Conservation (phyloP, 352 stramenopile genomes). For the Globisporangium carolinianum region DNA sequence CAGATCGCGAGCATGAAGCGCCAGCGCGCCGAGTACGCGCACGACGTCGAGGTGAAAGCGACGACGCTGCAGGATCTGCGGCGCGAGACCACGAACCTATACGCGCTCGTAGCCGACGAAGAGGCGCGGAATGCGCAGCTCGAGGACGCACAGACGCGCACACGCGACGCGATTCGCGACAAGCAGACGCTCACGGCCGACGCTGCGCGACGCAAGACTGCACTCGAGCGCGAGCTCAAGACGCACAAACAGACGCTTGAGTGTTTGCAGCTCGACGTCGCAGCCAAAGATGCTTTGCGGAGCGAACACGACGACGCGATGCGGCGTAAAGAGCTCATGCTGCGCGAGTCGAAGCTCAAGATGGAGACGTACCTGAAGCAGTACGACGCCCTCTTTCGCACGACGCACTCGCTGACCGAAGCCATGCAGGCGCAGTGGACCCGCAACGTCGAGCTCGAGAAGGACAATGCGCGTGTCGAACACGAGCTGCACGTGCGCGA, state of each 20-base stretch:
- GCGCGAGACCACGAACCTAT: conserved; percentile 61
- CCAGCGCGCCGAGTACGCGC: conserved; percentile 55
- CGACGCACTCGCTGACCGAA: conserved; percentile 66
- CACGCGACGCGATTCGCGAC: conserved; percentile 40
- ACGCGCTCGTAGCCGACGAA: conserved; percentile 49
- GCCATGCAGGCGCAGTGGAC: conserved; percentile 80
- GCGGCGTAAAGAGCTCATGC: conserved; percentile 56
- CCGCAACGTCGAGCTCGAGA: conserved; percentile 77
- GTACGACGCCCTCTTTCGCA: conserved; percentile 80
- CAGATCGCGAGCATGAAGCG: conserved; percentile 66
- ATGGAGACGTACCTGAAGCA: conserved; percentile 88
- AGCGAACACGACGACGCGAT: conserved; percentile 57
- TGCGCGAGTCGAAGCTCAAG: conserved; percentile 78
- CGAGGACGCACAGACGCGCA: conserved; percentile 40
- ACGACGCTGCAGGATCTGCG: conserved; percentile 60
- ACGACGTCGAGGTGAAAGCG: conserved; percentile 65
- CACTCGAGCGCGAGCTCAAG: conserved; percentile 69
- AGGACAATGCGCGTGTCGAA: conserved; percentile 61
- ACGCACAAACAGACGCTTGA: conserved; percentile 61
- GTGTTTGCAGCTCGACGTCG: conserved; percentile 29
- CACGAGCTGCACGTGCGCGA: conserved; percentile 47
- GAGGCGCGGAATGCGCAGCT: conserved; percentile 54
- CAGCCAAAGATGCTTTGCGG: conserved; percentile 32
- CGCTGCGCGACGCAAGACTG: conserved; percentile 52
- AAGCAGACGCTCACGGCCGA: conserved; percentile 56